These are phyloP conservation scores for Aureobasidium subglaciale DNA, from an alignment of 2,329 filamentous ascomycete species.

Conservation along the genomic window DNA sequence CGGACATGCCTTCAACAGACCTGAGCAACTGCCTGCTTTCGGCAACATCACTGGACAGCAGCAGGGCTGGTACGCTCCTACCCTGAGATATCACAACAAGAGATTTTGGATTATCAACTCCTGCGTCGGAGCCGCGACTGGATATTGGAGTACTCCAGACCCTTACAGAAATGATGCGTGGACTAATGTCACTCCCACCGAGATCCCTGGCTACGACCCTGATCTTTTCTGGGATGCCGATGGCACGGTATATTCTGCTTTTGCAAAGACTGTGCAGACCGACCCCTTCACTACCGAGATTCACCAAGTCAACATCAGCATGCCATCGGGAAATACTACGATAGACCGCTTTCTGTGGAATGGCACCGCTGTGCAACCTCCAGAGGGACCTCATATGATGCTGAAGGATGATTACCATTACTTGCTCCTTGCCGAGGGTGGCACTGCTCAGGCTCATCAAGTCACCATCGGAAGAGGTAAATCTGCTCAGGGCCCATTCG, in stretches of 20 bases:
- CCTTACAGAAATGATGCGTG: slow-evolving; percentile 39
- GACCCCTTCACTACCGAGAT: slow-evolving; percentile 30
- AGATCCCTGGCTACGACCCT: slow-evolving; percentile 44
- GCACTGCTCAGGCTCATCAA: slow-evolving; percentile 35
- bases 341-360: slow-evolving; percentile 28
- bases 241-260: slow-evolving; percentile 44
- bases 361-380: slow-evolving; percentile 28
- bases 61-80: slow-evolving; percentile 36
- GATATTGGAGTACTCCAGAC: slow-evolving; percentile 41
- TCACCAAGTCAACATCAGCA: slow-evolving; percentile 26
- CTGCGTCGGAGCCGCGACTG: slow-evolving; percentile 19
- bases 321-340: slow-evolving; percentile 25
- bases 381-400: slow-evolving; percentile 35
- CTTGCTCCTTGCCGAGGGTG: slow-evolving; percentile 31
- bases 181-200: slow-evolving; percentile 43
- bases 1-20: slow-evolving; percentile 30
- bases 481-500: slow-evolving; percentile 25
- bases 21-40: slow-evolving; percentile 33
- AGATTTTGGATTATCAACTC: slow-evolving; percentile 34
- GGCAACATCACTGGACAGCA: slow-evolving; percentile 28
- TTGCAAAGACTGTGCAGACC: neutral
- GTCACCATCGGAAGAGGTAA: slow-evolving; percentile 33
- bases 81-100: slow-evolving; percentile 34
- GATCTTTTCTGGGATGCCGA: slow-evolving; percentile 51
- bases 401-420: slow-evolving; percentile 32